These are phyloP conservation scores for Panicum miliaceum DNA, from an alignment of 176 grass and related monocot species.

Conservation along the genomic window DNA sequence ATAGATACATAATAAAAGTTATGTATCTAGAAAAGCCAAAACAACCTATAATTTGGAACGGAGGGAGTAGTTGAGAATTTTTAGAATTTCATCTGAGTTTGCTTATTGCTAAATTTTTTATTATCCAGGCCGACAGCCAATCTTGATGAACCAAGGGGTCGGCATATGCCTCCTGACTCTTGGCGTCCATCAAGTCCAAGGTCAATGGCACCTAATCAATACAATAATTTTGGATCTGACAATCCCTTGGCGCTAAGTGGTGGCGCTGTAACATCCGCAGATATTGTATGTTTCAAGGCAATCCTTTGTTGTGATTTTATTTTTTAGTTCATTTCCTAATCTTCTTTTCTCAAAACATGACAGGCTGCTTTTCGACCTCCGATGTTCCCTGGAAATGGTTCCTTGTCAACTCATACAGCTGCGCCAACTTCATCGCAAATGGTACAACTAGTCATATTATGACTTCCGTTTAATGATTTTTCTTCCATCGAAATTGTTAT, in stretches of 20 bases:
- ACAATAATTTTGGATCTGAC: slow-evolving; percentile 69
- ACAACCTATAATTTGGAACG: no score
- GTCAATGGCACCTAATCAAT: slow-evolving; percentile 65
- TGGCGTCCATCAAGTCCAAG: slow-evolving; percentile 79
- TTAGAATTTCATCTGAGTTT: not conserved
- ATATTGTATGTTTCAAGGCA: slow-evolving; percentile 61
- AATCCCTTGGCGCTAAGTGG: slow-evolving; percentile 56
- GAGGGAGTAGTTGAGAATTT: not conserved
- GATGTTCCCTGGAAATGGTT: slow-evolving; percentile 59
- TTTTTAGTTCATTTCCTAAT: slow-evolving; percentile 38
- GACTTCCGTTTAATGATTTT: slow-evolving; percentile 27
- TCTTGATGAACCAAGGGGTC: slow-evolving; percentile 82
- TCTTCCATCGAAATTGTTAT: slow-evolving; percentile 31
- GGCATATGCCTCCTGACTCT: slow-evolving; percentile 61
- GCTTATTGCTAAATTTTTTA: slow-evolving; percentile 36
- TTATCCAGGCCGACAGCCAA: slow-evolving; percentile 75
- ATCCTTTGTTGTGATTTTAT: slow-evolving; percentile 34
- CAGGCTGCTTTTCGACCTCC: slow-evolving; percentile 63
- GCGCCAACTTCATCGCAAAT: slow-evolving; percentile 64
- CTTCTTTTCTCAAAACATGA: slow-evolving; percentile 29
- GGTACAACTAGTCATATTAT: slow-evolving; percentile 52
- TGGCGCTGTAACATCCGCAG: slow-evolving; percentile 56
- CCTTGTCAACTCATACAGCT: slow-evolving; percentile 61
- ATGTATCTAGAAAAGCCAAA: no score
- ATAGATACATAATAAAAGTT: no score